A percentile compares a stretch with the other conserved stretches of the same genome.
Conservation (phyloP, 2,329 filamentous ascomycete genomes). For the Cadophora sp. region DNA sequence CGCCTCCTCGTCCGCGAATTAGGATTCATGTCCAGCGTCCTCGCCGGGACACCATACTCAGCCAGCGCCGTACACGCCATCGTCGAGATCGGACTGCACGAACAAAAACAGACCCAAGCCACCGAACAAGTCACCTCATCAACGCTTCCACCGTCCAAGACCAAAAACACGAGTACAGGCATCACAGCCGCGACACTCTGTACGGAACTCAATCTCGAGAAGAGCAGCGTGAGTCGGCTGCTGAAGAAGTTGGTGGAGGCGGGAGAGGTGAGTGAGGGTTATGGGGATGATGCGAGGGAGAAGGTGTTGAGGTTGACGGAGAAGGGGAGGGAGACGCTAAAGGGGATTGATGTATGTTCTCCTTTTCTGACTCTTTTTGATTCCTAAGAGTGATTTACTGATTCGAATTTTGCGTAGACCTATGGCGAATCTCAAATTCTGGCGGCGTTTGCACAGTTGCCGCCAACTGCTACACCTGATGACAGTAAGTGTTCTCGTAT, state of each 20-base stretch:
- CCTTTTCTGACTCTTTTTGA: neutral
- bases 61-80: slow-evolving; percentile 37
- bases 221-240: slow-evolving; percentile 25
- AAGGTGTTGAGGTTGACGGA: slow-evolving; percentile 30
- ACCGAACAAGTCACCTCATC: neutral
- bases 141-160: neutral
- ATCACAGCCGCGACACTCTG: slow-evolving; percentile 30
- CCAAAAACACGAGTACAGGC: neutral
- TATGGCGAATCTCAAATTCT: slow-evolving; percentile 31
- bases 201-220: slow-evolving; percentile 32
- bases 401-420: neutral
- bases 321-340: slow-evolving; percentile 29
- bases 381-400: neutral
- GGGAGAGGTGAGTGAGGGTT: slow-evolving; percentile 28
- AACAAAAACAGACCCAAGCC: neutral
- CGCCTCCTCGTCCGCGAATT: slow-evolving; percentile 40
- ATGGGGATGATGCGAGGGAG: slow-evolving; percentile 13
- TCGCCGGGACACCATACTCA: slow-evolving; percentile 34
- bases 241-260: slow-evolving; percentile 29
- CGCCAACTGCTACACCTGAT: slow-evolving; percentile 11
- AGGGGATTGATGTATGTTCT: slow-evolving; percentile 28
- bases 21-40: slow-evolving; percentile 37
- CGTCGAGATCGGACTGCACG: slow-evolving; percentile 37
- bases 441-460: slow-evolving; percentile 31
- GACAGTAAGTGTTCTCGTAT: neutral